phyloP scores from a whole-genome alignment of 179 eudicot genomes.

The Corrigiola litoralis region DNA sequence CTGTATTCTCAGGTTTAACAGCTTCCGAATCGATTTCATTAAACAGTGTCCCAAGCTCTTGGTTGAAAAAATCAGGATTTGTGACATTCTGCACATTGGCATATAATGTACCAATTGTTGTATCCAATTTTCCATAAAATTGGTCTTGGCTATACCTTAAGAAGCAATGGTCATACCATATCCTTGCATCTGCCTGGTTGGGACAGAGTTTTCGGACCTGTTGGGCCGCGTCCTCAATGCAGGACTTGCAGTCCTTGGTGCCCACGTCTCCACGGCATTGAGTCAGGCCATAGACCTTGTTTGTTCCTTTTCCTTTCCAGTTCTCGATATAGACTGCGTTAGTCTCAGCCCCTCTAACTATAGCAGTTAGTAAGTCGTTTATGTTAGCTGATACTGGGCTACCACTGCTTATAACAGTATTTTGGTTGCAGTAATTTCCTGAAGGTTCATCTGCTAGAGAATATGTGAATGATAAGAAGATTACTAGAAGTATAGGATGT shows the following conservation, averaged over 20 bases:
- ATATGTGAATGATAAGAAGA: constrained; percentile 23
- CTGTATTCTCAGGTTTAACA: constrained; percentile 29
- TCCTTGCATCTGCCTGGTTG: constrained; percentile 50
- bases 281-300: constrained; percentile 57
- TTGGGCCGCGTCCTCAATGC: constrained; percentile 56
- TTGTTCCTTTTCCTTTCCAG: constrained; percentile 36
- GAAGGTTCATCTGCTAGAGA: constrained; percentile 44
- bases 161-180: constrained; percentile 81
- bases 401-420: constrained; percentile 23
- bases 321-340: constrained; percentile 37
- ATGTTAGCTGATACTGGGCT: constrained; percentile 43
- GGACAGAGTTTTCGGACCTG: constrained; percentile 45
- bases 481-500: constrained; percentile 12
- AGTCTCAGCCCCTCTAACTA: constrained; percentile 31
- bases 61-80: constrained; percentile 48
- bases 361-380: constrained; percentile 28
- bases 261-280: constrained; percentile 79
- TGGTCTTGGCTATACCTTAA: constrained; percentile 50
- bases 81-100: constrained; percentile 45
- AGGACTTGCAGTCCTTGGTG: constrained; percentile 46
- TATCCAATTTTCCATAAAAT: constrained; percentile 59
- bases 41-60: constrained; percentile 41
- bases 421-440: constrained; percentile 41
- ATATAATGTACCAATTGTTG: constrained; percentile 32
- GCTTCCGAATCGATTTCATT: constrained; percentile 41